Base-by-base conservation (phyloP, 2,329 filamentous ascomycete genomes). In the Colletotrichum karsti region DNA sequence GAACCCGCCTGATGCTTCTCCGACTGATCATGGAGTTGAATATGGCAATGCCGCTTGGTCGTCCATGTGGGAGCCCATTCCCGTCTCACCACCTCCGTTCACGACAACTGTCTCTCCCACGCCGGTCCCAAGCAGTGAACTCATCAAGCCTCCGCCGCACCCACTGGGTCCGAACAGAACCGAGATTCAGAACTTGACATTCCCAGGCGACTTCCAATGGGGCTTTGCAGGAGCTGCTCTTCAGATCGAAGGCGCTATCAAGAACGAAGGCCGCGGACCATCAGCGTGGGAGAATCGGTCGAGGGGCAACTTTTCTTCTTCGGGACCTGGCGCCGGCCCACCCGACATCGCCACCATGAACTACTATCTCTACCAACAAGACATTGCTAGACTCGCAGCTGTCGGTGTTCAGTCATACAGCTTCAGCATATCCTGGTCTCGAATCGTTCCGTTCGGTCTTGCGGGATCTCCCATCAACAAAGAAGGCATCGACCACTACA, bases 361-460 rank as follows among this genome's bases (percentile, higher is more conserved):
- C 64, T 88, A 87, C 72, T 87, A 85, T 64, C 75, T 85, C 8
- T 88, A 87, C 71, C 87, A 87, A 73, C 85, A 87, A 74, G 85
- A 88, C 50, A 86, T 88, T 51, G 84, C 83, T 62, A 81, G 85
- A 0, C 77, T 88, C 10, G 85, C 85, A 2, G 78, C 82, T 1
- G 80, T 88, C 72, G 85, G 85, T 0, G 80, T 85, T 5, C 80
- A 81, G 53, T 83, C 85, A 51, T 87, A 86, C 73, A 82, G 83
- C 4, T 87, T 87, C 67, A 84, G 81, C 2, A 84, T 88, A 58
- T 75, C 84, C 0, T 88, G 85, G 85, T 78, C 83, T 1, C 77
- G 85, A 5, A 85, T 88, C 35, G 71, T 88, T 12, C 86, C 86
- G 0, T 88, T 88, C 70, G 82, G 80, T 1, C 67, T 83, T 7